Percentiles rank a stretch among this genome's conserved stretches.
These are phyloP conservation scores for Oldenlandia corymbosa DNA, from an alignment of 257 asterid species.

Conservation along the genomic window DNA sequence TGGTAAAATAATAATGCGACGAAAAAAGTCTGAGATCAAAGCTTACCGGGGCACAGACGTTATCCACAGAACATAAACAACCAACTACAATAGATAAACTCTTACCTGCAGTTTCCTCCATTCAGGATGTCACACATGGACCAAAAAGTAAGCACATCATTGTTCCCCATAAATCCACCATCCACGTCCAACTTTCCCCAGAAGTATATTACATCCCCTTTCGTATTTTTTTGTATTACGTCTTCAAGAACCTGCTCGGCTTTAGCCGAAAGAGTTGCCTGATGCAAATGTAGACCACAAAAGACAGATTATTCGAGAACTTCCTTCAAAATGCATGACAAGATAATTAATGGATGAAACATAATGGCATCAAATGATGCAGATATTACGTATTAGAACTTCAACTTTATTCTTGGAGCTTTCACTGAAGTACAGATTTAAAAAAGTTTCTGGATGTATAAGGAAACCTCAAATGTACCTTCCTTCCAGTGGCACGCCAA, in stretches of 20 bases:
- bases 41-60: background rate
- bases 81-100: background rate
- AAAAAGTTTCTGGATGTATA: background rate
- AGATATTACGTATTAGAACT: background rate
- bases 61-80: background rate
- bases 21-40: background rate
- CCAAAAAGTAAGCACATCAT: slow-evolving; percentile 81
- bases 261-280: slow-evolving; percentile 69
- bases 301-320: background rate
- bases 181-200: slow-evolving; percentile 72
- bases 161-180: slow-evolving; percentile 59
- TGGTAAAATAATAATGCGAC: too few relatives aligned
- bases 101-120: slow-evolving; percentile 95
- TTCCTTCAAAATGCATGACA: background rate
- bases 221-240: slow-evolving; percentile 50
- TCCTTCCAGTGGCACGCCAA: slow-evolving; percentile 92
- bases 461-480: slow-evolving; percentile 36
- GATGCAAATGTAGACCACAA: slow-evolving; percentile 16
- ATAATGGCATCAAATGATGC: background rate
- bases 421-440: background rate
- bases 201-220: slow-evolving; percentile 84
- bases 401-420: background rate
- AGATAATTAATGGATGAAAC: background rate
- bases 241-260: slow-evolving; percentile 80
- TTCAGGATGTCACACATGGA: slow-evolving; percentile 89